Base-by-base conservation (phyloP, 2,329 filamentous ascomycete genomes). In the Aspergillus texensis region DNA sequence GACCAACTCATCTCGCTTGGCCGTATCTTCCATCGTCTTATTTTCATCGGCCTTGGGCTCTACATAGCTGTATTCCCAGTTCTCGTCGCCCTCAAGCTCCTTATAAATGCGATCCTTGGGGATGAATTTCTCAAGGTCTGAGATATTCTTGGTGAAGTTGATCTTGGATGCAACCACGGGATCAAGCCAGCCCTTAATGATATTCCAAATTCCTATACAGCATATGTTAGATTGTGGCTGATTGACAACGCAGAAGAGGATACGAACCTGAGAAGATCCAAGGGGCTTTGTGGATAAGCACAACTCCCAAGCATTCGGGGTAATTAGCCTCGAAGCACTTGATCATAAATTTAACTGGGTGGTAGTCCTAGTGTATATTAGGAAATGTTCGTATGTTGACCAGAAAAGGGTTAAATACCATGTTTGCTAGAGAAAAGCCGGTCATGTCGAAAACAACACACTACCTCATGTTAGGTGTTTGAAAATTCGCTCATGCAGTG, bases 271-370 rank as follows among this genome's bases (percentile, higher is more conserved):
- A 94, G 81, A 99, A 99, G 53, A 99, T 83, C 95, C 95, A 99
- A 4, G 95, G 95, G 0, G 95, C 89, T 78, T 97, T 97, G 83
- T 99, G 95, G 43, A 99, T 92, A 53, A 98, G 86, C 3, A 98
- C 92, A 2, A 91, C 86, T 32, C 94, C 95, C 1, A 99, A 85
- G 55, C 89, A 94, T 78, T 99, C 95, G 0, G 95, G 95, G 72
- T 98, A 99, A 77, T 99, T 98, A 64, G 95, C 95, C 81, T 99
- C 95, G 75, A 99, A 99, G 78, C 94, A 97, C 79, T 97, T 96
- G 79, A 99, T 97, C 91, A 99, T 97, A 81, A 98, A 99, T 74
- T 97, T 99, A 62, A 99, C 92, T 1, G 95, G 94, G 0, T 91
- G 88, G 77, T 98, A 98, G 78, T 99, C 95, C 88, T 90, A 62